phyloP scores from a whole-genome alignment of 2,329 filamentous ascomycete species.

The Arthroderma sp. region DNA sequence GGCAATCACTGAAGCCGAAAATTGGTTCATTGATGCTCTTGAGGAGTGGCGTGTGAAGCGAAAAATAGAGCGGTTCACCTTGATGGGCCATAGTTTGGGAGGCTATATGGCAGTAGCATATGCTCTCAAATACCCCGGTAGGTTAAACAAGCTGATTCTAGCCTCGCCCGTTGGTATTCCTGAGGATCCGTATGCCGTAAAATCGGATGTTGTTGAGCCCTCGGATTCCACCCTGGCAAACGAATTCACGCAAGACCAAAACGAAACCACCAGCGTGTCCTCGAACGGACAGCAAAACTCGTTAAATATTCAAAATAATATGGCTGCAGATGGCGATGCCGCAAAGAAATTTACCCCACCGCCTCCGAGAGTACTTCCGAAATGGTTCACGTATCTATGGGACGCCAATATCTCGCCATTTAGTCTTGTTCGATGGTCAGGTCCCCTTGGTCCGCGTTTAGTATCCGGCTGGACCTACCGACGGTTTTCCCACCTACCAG shows the following conservation, averaged over 20 bases:
- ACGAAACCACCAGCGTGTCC: constrained; percentile 12
- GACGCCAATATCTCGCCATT: constrained; percentile 95
- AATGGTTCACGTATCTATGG: constrained; percentile 89
- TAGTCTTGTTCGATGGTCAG: constrained; percentile 72
- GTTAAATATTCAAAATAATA: constrained; percentile 35
- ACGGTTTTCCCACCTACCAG: constrained; percentile 77
- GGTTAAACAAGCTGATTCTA: constrained; percentile 87
- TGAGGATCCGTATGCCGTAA: constrained; percentile 81
- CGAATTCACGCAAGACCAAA: constrained; percentile 68
- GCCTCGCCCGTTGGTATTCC: constrained; percentile 90
- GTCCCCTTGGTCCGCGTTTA: constrained; percentile 78
- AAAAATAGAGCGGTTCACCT: constrained; percentile 83
- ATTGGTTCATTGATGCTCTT: constrained; percentile 89
- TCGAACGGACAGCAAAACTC: constrained; percentile 40
- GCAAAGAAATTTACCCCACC: constrained; percentile 23
- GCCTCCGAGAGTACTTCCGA: constrained; percentile 53
- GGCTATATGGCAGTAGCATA: constrained; percentile 94
- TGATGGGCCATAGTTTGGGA: constrained; percentile 84
- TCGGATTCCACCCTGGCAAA: constrained; percentile 57
- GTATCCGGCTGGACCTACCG: constrained; percentile 92
- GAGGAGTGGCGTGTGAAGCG: constrained; percentile 88
- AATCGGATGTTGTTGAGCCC: constrained; percentile 66
- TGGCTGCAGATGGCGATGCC: constrained; percentile 21
- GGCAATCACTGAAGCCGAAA: constrained; percentile 79
- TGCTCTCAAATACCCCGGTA: constrained; percentile 89